A percentile compares a stretch with the other conserved stretches of the same genome.
Conservation (phyloP, 306 rosid species). For the Canavalia ensiformis region DNA sequence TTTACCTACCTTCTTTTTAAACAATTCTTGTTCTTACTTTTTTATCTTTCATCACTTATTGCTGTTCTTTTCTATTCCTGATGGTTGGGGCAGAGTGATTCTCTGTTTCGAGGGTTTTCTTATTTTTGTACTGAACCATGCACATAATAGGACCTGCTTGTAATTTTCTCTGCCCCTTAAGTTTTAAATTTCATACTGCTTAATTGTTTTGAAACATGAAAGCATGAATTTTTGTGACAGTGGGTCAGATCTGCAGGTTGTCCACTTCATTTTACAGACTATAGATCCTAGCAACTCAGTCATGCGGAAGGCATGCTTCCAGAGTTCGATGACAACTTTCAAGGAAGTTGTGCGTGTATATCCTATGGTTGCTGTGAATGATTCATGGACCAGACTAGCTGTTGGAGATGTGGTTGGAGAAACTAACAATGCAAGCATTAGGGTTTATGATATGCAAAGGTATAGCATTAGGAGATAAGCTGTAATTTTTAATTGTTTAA, state of each 20-base stretch:
- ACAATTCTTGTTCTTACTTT: constrained; percentile 24
- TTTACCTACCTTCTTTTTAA: constrained; percentile 29
- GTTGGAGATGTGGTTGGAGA: constrained; percentile 95
- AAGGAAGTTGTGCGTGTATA: constrained; percentile 85
- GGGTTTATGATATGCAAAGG: constrained; percentile 97
- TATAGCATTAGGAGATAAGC: constrained; percentile 43
- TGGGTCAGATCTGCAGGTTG: constrained; percentile 80
- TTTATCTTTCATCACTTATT: constrained; percentile 28
- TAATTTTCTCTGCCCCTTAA: constrained; percentile 22
- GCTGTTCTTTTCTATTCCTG: constrained; percentile 41
- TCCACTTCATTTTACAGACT: constrained; percentile 89
- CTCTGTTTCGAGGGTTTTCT: constrained; percentile 34
- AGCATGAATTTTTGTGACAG: constrained; percentile 60
- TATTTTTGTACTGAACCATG: constrained; percentile 32
- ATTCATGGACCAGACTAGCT: constrained; percentile 92
- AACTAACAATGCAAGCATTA: constrained; percentile 70
- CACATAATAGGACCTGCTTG: constrained; percentile 16
- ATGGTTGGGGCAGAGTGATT: constrained; percentile 42
- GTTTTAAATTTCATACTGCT: constrained; percentile 42
- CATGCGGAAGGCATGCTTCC: constrained; percentile 89
- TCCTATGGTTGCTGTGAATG: constrained; percentile 94
- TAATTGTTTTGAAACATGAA: constrained; percentile 43
- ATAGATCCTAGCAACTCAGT: constrained; percentile 96
- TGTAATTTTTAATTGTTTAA: background rate
- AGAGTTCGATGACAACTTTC: constrained; percentile 88